Percentiles rank a stretch among this genome's conserved stretches.
Evolutionary conservation across 2,329 filamentous ascomycete genomes (phyloP).

Genomic region (Claviceps purpurea): DNA sequence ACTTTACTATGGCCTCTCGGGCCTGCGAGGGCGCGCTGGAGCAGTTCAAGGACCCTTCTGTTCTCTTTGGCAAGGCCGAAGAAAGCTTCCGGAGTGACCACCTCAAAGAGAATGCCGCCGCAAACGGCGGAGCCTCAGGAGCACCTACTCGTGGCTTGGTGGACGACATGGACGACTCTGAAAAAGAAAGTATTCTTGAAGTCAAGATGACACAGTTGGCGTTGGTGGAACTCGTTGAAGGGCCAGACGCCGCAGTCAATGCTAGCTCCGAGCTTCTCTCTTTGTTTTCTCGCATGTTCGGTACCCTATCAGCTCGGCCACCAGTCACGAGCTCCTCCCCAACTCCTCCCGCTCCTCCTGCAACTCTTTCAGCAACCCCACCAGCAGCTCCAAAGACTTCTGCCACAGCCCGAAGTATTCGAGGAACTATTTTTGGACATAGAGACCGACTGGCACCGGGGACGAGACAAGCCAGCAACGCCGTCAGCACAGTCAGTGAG

Average conservation of each 20-base stretch:
- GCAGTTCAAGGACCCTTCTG: slow-evolving; percentile 61
- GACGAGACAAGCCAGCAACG: slow-evolving; percentile 24
- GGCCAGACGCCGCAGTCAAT: slow-evolving; percentile 75
- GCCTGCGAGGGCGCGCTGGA: slow-evolving; percentile 87
- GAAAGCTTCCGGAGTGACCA: slow-evolving; percentile 51
- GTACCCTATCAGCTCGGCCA: slow-evolving; percentile 32
- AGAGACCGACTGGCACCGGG: slow-evolving; percentile 32
- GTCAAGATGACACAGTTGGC: slow-evolving; percentile 90
- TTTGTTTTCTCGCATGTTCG: slow-evolving; percentile 72
- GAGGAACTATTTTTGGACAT: slow-evolving; percentile 64
- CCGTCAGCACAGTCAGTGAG: slow-evolving; percentile 21
- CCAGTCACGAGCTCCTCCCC: slow-evolving; percentile 23
- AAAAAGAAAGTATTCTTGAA: slow-evolving; percentile 81
- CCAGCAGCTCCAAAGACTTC: slow-evolving; percentile 53
- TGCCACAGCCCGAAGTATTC: slow-evolving; percentile 56
- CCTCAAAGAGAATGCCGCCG: slow-evolving; percentile 42
- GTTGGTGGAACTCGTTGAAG: slow-evolving; percentile 71
- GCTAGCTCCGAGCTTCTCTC: slow-evolving; percentile 72
- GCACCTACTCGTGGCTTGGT: slow-evolving; percentile 38
- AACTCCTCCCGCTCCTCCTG: not conserved
- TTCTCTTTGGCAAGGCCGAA: slow-evolving; percentile 53
- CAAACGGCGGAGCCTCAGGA: slow-evolving; percentile 10
- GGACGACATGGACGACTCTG: slow-evolving; percentile 68
- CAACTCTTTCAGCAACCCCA: slow-evolving; percentile 19
- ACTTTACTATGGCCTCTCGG: slow-evolving; percentile 65